Base-by-base conservation (phyloP, 179 eudicot species). In the Corrigiola litoralis region DNA sequence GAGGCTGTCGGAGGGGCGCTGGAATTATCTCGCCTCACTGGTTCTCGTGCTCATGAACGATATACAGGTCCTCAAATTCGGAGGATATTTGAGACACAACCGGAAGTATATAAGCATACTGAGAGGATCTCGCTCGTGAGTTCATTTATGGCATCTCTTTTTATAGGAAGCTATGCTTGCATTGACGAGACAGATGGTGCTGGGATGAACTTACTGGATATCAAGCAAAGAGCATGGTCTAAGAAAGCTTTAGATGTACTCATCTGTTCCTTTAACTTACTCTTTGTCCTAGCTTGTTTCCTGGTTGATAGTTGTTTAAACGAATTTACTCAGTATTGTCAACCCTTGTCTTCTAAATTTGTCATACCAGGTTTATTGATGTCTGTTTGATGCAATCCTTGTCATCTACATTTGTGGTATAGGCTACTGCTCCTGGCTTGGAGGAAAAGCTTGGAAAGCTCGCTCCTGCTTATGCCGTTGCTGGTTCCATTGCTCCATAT, bases 111-210 rank as follows among this genome's bases (percentile, higher is more conserved):
- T 76, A 29, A 73, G 7, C 64, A 79, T 61, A 90, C 99, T 6
- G 97, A 90, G 80, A 86, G 97, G 79, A 90, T 94, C 52, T 94
- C 99, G 0, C 81, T 94, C 28, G 97, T 90, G 69, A 94, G 99
- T 84, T 94, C 97, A 1, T 90, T 90, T 65, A 78, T 87, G 80
- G 94, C 99, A 2, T 87, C 94, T 67, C 79, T 94, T 34, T 87
- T 90, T 62, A 77, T 82, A 12, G 99, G 99, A 58, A 58, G 67
- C 59, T 83, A 90, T 82, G 97, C 97, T 60, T 74, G 87, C 68
- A 94, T 94, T 37, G 99, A 94, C 80, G 87, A 86, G 47, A 94
- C 97, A 42, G 99, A 94, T 83, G 99, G 96, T 37, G 97, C 99
- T 16, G 99, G 99, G 71, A 94, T 94, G 99, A 94, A 94, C 71